Conservation (phyloP, 108 stramenopile species). For the Conticribra guillardii region DNA sequence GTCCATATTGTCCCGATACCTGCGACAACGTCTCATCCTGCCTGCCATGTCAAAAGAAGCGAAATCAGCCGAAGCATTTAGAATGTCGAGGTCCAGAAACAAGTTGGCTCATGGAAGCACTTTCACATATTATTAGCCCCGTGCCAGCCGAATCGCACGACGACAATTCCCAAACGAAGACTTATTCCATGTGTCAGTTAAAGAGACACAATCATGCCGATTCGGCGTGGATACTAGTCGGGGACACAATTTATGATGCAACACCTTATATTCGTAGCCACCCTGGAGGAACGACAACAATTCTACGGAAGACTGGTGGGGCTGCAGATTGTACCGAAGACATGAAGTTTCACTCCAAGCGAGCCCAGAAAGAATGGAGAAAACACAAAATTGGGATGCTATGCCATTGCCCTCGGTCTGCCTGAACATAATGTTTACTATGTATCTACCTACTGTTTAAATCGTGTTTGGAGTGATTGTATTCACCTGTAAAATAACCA, state of each 20-base stretch:
- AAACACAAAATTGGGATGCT: constrained; percentile 60
- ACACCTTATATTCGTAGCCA: constrained; percentile 70
- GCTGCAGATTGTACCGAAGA: constrained; percentile 72
- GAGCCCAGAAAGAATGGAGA: constrained; percentile 61
- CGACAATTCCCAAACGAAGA: constrained; percentile 10
- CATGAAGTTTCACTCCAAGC: constrained; percentile 68
- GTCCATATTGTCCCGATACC: constrained; percentile 48
- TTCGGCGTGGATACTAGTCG: constrained; percentile 85
- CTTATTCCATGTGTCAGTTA: constrained; percentile 67
- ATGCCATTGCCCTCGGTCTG: constrained; percentile 24
- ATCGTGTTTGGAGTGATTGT: no score
- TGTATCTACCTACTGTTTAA: no score
- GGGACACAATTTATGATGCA: constrained; percentile 77
- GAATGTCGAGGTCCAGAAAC: constrained; percentile 9
- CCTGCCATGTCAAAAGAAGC: constrained; percentile 43
- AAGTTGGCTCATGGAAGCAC: constrained; percentile 10
- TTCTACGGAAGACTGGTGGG: constrained; percentile 73
- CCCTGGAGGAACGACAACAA: constrained; percentile 72
- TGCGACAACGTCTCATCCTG: constrained; percentile 39
- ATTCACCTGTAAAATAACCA: no score
- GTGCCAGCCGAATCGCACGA: constrained; percentile 10
- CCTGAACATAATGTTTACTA: neutral
- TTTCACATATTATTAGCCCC: constrained; percentile 25
- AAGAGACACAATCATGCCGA: constrained; percentile 60
- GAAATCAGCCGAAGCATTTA: constrained; percentile 9